Percentiles rank a stretch among this genome's conserved stretches.
These are phyloP conservation scores for Udeniomyces megalosporus DNA, from an alignment of 768 basidiomycete species.

Conservation along the genomic window DNA sequence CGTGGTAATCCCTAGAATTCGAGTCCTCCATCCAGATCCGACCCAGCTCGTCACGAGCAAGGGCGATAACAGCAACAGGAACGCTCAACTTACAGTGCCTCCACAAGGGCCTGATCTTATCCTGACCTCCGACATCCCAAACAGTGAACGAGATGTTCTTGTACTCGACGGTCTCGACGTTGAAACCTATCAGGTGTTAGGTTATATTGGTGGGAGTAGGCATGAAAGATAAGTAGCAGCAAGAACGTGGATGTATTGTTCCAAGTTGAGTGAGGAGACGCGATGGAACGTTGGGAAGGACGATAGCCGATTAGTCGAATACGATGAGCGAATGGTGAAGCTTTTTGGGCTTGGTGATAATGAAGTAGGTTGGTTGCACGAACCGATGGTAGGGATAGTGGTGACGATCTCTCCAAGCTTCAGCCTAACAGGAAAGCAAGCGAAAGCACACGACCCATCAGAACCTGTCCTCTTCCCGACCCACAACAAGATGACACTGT, in stretches of 20 bases:
- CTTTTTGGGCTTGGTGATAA: too few species aligned
- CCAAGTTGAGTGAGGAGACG: background rate
- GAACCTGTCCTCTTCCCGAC: background rate
- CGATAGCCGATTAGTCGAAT: background rate
- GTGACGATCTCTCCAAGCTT: conserved; percentile 99
- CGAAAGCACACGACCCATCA: background rate
- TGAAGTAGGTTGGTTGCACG: background rate
- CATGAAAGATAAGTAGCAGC: background rate
- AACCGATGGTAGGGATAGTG: conserved; percentile 98
- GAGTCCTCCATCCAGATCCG: too few species aligned
- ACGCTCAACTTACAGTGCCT: conserved; percentile 72
- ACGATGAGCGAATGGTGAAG: background rate
- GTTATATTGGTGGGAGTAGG: background rate
- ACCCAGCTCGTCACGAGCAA: too few species aligned
- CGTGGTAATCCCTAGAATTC: background rate
- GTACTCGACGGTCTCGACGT: conserved; percentile 99
- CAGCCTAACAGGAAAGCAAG: conserved; percentile 44
- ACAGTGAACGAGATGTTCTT: conserved; percentile 99
- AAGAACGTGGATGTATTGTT: background rate
- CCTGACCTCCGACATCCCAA: conserved; percentile 99
- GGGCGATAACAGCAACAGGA: too few species aligned
- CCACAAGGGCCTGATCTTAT: conserved; percentile 99
- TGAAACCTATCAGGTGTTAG: conserved; percentile 59
- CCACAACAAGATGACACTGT: too few species aligned
- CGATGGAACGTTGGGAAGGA: background rate